Percentiles rank a stretch among this genome's conserved stretches.
Evolutionary conservation across 2,329 filamentous ascomycete species (phyloP).

Genomic region (Fusarium tjaetaba): DNA sequence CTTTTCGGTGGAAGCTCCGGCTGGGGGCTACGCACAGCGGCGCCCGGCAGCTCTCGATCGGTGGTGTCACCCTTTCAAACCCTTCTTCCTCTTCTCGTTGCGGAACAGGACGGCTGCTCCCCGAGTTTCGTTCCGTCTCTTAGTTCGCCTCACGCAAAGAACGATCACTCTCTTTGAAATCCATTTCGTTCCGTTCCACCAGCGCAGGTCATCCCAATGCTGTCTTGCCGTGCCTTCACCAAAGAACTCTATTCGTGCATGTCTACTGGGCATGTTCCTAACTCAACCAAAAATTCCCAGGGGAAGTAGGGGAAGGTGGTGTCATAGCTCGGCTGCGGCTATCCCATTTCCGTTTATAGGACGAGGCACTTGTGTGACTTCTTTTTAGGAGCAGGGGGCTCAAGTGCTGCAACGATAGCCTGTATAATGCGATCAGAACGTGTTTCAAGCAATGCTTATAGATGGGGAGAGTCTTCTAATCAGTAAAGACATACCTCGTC

Average conservation of each 20-base stretch:
- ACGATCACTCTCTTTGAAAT: conserved; percentile 22
- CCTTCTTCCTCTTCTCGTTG: conserved; percentile 27
- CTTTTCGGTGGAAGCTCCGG: conserved; percentile 22
- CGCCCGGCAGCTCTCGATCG: conserved; percentile 15
- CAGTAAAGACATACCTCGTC: conserved; percentile 78
- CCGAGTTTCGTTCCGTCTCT: conserved; percentile 39
- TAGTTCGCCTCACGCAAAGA: conserved; percentile 31
- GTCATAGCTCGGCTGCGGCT: conserved; percentile 15
- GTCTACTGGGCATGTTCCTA: conserved; percentile 21
- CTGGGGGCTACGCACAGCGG: conserved; percentile 19
- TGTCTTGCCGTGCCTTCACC: conserved; percentile 24
- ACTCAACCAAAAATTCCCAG: conserved; percentile 13
- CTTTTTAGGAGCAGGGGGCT: conserved; percentile 87
- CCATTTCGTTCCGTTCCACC: conserved; percentile 20
- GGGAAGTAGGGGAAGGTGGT: conserved; percentile 26
- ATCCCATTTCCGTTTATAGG: conserved; percentile 59
- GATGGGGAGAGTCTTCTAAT: not conserved
- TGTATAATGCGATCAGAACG: conserved; percentile 51
- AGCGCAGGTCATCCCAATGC: conserved; percentile 22
- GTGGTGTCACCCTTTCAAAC: conserved; percentile 15
- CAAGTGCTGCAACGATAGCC: conserved; percentile 95
- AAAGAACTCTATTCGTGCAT: conserved; percentile 29
- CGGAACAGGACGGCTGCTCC: conserved; percentile 37
- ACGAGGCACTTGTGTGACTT: conserved; percentile 75
- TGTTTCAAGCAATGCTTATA: not conserved